Base-by-base conservation (phyloP, 2,329 filamentous ascomycete species). In the Cadophora malorum region DNA sequence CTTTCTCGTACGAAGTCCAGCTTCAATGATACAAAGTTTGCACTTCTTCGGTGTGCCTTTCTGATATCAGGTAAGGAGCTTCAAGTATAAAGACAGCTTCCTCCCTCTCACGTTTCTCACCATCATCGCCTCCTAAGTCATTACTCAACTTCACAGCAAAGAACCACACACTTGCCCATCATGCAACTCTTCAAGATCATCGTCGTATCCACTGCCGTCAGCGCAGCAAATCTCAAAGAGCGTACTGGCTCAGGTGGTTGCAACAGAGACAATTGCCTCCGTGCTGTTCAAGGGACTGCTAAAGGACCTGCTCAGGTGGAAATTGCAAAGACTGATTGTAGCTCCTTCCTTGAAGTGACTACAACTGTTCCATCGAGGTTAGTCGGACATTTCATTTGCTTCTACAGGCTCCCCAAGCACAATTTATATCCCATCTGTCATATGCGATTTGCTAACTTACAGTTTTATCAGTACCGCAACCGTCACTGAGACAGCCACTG, bases 181-280 rank as follows among this genome's bases (percentile, higher is more conserved):
- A 55, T 55, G 52, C 52, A 55, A 33, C 25, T 55, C 52, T 55
- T 55, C 52, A 55, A 33, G 33, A 28, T 55, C 16, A 55, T 55
- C 52, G 25, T 55, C 25, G 14, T 55, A 5, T 12, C 52, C 4
- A 7, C 28, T 9, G 52, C 52, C 12, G 52, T 55, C 52, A 55
- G 52, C 25, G 25, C 52, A 55, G 52, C 52, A 33, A 55, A 55
- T 6, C 12, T 55, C 52, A 33, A 55, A 14, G 52, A 55, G 0
- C 52, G 52, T 1, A 55, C 52, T 55, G 52, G 52, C 28, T 16
- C 52, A 33, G 28, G 52, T 4, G 52, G 52, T 10, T 55, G 52
- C 52, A 55, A 55, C 52, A 55, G 52, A 55, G 52, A 55, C 7
- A 55, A 55, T 28, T 33, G 52, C 33, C 52, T 55, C 25, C 52